Base-by-base conservation (phyloP, 805 yeast species). In the Debaryomyces tyrocola region DNA sequence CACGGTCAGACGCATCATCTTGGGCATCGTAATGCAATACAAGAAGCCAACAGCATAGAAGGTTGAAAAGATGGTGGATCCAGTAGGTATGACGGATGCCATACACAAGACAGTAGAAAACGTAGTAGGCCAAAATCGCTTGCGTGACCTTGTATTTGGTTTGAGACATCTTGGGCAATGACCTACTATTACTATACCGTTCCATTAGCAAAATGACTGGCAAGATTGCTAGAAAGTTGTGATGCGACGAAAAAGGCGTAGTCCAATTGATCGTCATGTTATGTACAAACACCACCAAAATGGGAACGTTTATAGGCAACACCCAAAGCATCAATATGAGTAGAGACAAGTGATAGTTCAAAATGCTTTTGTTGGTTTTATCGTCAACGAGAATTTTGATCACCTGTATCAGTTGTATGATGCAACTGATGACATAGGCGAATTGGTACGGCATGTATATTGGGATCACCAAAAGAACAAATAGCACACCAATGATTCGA, bases 241-340 rank as follows among this genome's bases (percentile, higher is more conserved):
- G 96, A 62, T 90, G 96, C 0, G 96, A 85, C 5, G 87, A 80
- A 58, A 90, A 90, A 14, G 96, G 90, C 0, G 94, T 87, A 45
- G 75, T 78, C 96, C 96, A 88, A 53, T 77, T 80, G 15, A 89
- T 75, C 1, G 86, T 77, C 48, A 90, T 71, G 57, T 90, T 87
- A 57, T 88, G 96, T 29, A 87, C 68, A 73, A 90, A 90, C 1
- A 90, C 96, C 47, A 90, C 71, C 24, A 90, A 60, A 1, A 87
- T 82, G 0, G 97, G 96, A 0, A 84, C 70, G 56, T 86, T 86
- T 17, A 90, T 81, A 0, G 96, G 96, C 4, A 88, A 64, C 8
- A 88, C 74, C 86, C 96, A 86, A 8, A 87, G 50, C 85, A 90
- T 79, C 45, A 90, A 55, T 58, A 88, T 64, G 24, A 87, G 61